Evolutionary conservation across 352 stramenopile species (phyloP).

Genomic region (Globisporangium emineosum): DNA sequence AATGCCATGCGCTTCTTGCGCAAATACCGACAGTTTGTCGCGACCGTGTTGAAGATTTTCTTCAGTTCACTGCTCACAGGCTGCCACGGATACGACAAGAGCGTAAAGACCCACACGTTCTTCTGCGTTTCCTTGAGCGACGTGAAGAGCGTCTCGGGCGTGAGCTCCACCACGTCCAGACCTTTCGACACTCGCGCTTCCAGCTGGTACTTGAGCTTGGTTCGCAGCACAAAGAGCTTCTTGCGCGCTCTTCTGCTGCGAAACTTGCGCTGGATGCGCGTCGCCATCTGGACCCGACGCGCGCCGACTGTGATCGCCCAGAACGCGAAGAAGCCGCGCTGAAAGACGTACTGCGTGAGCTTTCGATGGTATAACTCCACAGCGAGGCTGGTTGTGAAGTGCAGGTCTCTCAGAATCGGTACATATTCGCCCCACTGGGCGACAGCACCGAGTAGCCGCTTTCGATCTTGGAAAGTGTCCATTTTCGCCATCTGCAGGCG

Average conservation of each 20-base stretch:
- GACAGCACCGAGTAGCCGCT: background rate
- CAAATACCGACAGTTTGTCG: slow-evolving; percentile 36
- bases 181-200: slow-evolving; percentile 18
- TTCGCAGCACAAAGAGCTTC: slow-evolving; percentile 30
- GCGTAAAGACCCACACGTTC: slow-evolving; percentile 33
- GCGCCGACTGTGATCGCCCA: slow-evolving; percentile 32
- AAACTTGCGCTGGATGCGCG: slow-evolving; percentile 28
- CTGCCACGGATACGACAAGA: slow-evolving; percentile 33
- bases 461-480: slow-evolving; percentile 11
- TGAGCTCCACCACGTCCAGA: slow-evolving; percentile 21
- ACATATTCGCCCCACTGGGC: slow-evolving; percentile 20
- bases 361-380: slow-evolving; percentile 12
- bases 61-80: slow-evolving; percentile 9
- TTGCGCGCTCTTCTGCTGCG: slow-evolving; percentile 27
- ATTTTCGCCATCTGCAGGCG: slow-evolving; percentile 13
- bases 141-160: slow-evolving; percentile 14
- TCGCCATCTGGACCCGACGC: slow-evolving; percentile 26
- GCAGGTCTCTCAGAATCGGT: slow-evolving; percentile 27
- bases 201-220: slow-evolving; percentile 36
- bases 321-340: slow-evolving; percentile 24
- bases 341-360: slow-evolving; percentile 26
- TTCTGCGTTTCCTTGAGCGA: slow-evolving; percentile 9
- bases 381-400: slow-evolving; percentile 21
- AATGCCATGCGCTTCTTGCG: slow-evolving; percentile 28
- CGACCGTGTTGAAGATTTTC: slow-evolving; percentile 25